phyloP scores from a whole-genome alignment of 108 stramenopile genomes.

The Skeletonema potamos region DNA sequence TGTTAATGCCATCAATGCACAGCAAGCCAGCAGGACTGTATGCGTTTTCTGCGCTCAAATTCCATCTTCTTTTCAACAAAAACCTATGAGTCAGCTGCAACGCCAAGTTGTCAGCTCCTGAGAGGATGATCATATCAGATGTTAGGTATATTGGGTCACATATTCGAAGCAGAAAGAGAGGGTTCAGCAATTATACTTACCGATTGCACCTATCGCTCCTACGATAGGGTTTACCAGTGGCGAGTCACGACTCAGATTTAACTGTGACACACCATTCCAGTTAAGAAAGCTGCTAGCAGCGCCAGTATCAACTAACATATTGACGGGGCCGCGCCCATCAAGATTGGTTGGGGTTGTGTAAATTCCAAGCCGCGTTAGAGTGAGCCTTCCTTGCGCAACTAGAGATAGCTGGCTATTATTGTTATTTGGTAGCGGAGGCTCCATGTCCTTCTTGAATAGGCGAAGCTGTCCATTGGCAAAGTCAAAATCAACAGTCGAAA shows the following conservation, averaged over 20 bases:
- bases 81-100: slow-evolving; percentile 69
- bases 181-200: no score
- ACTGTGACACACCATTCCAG: slow-evolving; percentile 63
- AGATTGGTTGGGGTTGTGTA: slow-evolving; percentile 56
- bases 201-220: slow-evolving; percentile 65
- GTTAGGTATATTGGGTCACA: no score
- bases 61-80: slow-evolving; percentile 48
- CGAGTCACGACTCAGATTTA: slow-evolving; percentile 41
- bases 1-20: slow-evolving; percentile 22
- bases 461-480: slow-evolving; percentile 44
- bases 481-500: slow-evolving; percentile 62
- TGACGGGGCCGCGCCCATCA: slow-evolving; percentile 70
- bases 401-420: slow-evolving; percentile 8
- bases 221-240: slow-evolving; percentile 38
- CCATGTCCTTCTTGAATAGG: slow-evolving; percentile 31
- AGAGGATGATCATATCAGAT: no score
- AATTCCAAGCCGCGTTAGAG: slow-evolving; percentile 57
- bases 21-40: slow-evolving; percentile 8
- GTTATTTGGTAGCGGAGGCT: background rate
- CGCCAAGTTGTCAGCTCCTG: slow-evolving; percentile 63
- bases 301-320: slow-evolving; percentile 78
- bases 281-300: slow-evolving; percentile 62
- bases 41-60: slow-evolving; percentile 27
- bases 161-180: no score
- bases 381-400: slow-evolving; percentile 41